Evolutionary conservation across 768 basidiomycete genomes (phyloP), one percentile per base, ranked within the genome.

Genomic region (Gymnopilus junonius): DNA sequence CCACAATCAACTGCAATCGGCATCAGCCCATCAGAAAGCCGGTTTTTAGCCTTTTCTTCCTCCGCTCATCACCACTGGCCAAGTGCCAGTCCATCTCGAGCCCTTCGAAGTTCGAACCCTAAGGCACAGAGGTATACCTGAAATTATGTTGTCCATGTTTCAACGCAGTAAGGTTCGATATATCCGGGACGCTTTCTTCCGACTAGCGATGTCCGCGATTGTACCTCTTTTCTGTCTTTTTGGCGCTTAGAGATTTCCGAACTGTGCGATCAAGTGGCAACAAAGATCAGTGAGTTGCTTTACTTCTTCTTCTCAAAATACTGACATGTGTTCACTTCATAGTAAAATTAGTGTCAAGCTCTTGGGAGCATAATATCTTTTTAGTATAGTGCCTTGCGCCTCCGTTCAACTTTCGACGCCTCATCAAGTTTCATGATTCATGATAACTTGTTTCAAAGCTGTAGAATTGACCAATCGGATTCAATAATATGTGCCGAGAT

Each of bases 381-480:
- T 31, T 51, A 32, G 48, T 51, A 32, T 51, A 51, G 48, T 51
- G 4, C 29, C 48, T 56, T 55, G 54, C 45, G n/a, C 34, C 32
- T 39, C 34, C 54, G 56, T 55, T n/a, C n/a, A n/a, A n/a, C n/a
- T 35, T 31, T 54, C 31, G 14, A 51, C 32, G 31, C 61, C 17
- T 12, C 61, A 37, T 56, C 51, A 37, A 45, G 61, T 45, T 55
- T 61, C 53, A 55, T 37, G 39, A 34, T 55, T 61, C 53, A 55
- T 37, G 39, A 34, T 34, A 43, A 31, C 8, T 48, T 23, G 54
- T 62, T 62, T 56, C 40, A 56, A 62, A 39, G 42, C 43, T 51
- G 48, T 32, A 55, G 34, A n/a, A 46, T 29, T 48, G 53, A 23
- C 54, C 39, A 46, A 55, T 45, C 45, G 55, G 55, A 46, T 32